Conservation (phyloP, 768 basidiomycete species). For the Trametes cingulata region DNA sequence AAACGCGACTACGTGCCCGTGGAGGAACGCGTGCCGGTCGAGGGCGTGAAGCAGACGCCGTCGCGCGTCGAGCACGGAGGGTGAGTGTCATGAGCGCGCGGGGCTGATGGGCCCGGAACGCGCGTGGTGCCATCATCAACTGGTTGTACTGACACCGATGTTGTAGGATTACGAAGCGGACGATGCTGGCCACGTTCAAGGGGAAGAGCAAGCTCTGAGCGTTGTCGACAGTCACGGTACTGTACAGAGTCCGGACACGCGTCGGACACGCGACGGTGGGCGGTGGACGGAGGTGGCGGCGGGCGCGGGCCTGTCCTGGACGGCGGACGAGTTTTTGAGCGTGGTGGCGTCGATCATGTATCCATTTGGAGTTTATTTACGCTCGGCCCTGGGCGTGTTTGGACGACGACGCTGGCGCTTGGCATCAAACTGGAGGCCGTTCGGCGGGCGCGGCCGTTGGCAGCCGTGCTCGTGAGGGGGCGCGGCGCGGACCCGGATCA, state of each 20-base stretch:
- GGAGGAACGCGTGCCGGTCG: slow-evolving; percentile 55
- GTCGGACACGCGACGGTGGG: background rate
- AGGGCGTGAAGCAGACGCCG: slow-evolving; percentile 59
- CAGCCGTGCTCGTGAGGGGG: background rate
- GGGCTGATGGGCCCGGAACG: slow-evolving; percentile 7
- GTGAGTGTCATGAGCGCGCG: slow-evolving; percentile 44
- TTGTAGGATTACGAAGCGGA: slow-evolving; percentile 65
- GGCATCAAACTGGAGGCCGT: slow-evolving; percentile 2
- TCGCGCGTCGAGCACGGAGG: slow-evolving; percentile 71
- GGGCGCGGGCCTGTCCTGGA: background rate
- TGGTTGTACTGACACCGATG: slow-evolving; percentile 1
- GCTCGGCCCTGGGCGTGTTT: background rate
- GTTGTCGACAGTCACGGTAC: background rate
- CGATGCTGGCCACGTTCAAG: slow-evolving; percentile 61
- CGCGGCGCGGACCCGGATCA: background rate
- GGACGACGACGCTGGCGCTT: background rate
- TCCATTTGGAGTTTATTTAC: background rate
- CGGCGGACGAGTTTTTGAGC: background rate
- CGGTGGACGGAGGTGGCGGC: background rate
- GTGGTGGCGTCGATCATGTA: background rate
- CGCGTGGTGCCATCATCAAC: slow-evolving; percentile 7
- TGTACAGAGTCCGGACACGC: background rate
- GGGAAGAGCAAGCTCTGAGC: slow-evolving; percentile 51
- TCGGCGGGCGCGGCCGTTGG: background rate
- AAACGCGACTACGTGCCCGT: slow-evolving; percentile 77